These are phyloP conservation scores for Cucurbita pepo DNA, from an alignment of 306 rosid genomes.

Conservation along the genomic window DNA sequence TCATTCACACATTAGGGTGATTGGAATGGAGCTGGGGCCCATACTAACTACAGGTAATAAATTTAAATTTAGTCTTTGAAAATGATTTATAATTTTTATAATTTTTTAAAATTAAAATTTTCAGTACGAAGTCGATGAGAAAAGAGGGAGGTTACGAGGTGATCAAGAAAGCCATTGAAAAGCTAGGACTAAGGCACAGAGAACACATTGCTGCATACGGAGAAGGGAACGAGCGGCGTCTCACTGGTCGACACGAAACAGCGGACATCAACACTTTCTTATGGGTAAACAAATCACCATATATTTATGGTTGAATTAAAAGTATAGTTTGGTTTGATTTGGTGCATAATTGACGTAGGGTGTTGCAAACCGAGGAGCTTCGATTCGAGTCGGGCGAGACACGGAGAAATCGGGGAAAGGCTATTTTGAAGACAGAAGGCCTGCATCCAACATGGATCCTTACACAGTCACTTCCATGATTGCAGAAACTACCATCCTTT, in stretches of 20 bases:
- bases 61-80: too few relatives aligned
- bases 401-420: slow-evolving; percentile 54
- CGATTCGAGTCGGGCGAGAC: slow-evolving; percentile 55
- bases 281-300: slow-evolving; percentile 29
- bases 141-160: slow-evolving; percentile 37
- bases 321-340: too few relatives aligned
- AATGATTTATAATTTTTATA: too few relatives aligned
- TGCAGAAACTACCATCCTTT: slow-evolving; percentile 54
- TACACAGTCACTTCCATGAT: slow-evolving; percentile 60
- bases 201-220: slow-evolving; percentile 59
- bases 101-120: neutral
- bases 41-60: slow-evolving; percentile 48
- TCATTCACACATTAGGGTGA: slow-evolving; percentile 29
- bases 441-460: slow-evolving; percentile 75
- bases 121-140: slow-evolving; percentile 54
- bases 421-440: slow-evolving; percentile 62
- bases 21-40: slow-evolving; percentile 80
- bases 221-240: slow-evolving; percentile 55
- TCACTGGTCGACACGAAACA: slow-evolving; percentile 51
- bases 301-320: too few relatives aligned
- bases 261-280: slow-evolving; percentile 38
- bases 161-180: slow-evolving; percentile 44
- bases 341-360: slow-evolving; percentile 18
- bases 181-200: slow-evolving; percentile 28
- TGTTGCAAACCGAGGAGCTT: slow-evolving; percentile 68